Percentiles rank a stretch among this genome's conserved stretches.
These are phyloP conservation scores for Phytophthora citrophthora DNA, from an alignment of 352 stramenopile genomes.

Conservation along the genomic window DNA sequence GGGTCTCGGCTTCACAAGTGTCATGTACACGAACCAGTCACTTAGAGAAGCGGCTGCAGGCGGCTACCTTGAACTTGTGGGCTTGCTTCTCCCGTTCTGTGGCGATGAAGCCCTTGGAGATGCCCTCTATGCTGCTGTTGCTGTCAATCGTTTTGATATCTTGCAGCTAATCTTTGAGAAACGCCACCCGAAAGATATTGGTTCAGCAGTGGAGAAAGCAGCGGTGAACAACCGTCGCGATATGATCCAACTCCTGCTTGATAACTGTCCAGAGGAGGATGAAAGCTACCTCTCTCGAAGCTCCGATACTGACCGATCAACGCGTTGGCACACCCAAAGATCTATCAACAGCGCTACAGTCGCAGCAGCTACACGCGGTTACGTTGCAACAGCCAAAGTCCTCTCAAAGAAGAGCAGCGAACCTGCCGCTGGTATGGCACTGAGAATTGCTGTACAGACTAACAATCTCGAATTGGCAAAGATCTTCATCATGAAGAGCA, in stretches of 20 bases:
- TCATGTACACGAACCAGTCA: constrained; percentile 18
- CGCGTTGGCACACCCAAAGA: constrained; percentile 13
- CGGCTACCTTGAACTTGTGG: constrained; percentile 8
- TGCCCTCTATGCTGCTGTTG: constrained; percentile 4
- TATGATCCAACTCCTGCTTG: constrained; percentile 14
- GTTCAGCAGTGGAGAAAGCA: constrained; percentile 13
- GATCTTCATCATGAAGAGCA: constrained; percentile 19
- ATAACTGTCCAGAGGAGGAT: constrained; percentile 17
- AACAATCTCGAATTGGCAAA: constrained; percentile 17
- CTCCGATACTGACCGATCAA: background rate
- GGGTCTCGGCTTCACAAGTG: constrained; percentile 9
- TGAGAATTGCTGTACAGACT: constrained; percentile 8
- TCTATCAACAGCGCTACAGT: constrained; percentile 14
- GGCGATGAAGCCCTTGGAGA: constrained; percentile 13
- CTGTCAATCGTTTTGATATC: constrained; percentile 11
- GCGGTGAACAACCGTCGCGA: constrained; percentile 5
- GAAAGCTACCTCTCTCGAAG: constrained; percentile 11
- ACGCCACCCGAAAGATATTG: constrained; percentile 16
- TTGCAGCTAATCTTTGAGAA: constrained; percentile 18
- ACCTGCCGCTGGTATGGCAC: constrained; percentile 1
- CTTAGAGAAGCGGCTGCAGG: constrained; percentile 14
- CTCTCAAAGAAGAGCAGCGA: constrained; percentile 19
- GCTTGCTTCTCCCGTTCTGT: constrained; percentile 18
- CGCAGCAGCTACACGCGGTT: constrained; percentile 6
- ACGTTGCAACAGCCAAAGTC: constrained; percentile 1